These are phyloP conservation scores for Lanmaoa pseudosensibilis DNA, from an alignment of 768 basidiomycete genomes.

Conservation along the genomic window DNA sequence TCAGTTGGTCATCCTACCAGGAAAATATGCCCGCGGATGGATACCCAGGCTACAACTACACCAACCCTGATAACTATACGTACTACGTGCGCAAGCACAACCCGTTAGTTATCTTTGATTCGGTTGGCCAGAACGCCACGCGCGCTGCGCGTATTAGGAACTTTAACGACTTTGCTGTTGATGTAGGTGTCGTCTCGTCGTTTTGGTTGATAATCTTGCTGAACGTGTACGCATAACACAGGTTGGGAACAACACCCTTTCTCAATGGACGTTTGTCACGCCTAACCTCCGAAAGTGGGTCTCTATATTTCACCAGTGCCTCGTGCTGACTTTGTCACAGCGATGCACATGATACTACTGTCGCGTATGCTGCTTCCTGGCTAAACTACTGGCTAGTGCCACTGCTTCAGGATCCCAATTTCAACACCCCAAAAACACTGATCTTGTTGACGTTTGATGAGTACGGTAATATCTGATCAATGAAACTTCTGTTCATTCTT, in stretches of 20 bases:
- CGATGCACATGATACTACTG: slow-evolving; percentile 60
- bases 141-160: slow-evolving; percentile 51
- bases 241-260: slow-evolving; percentile 42
- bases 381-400: slow-evolving; percentile 51
- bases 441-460: slow-evolving; percentile 68
- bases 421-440: slow-evolving; percentile 56
- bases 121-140: slow-evolving; percentile 41
- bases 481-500: not conserved
- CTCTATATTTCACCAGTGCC: not conserved
- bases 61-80: slow-evolving; percentile 37
- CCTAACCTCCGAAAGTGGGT: slow-evolving; percentile 49
- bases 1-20: slow-evolving; percentile 64
- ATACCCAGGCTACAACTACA: slow-evolving; percentile 41
- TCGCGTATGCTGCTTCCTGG: slow-evolving; percentile 49
- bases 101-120: slow-evolving; percentile 52
- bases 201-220: not conserved
- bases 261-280: slow-evolving; percentile 64
- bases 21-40: slow-evolving; percentile 57
- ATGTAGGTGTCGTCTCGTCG: slow-evolving; percentile 33
- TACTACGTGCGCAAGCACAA: slow-evolving; percentile 62
- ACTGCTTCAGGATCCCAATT: slow-evolving; percentile 47
- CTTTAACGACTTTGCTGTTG: slow-evolving; percentile 62
- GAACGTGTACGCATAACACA: not conserved
- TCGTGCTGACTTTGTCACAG: slow-evolving; percentile 31
- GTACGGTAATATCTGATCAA: slow-evolving; percentile 31